Conservation (phyloP, 2,329 filamentous ascomycete genomes). For the Sarocladiaceae sp. region DNA sequence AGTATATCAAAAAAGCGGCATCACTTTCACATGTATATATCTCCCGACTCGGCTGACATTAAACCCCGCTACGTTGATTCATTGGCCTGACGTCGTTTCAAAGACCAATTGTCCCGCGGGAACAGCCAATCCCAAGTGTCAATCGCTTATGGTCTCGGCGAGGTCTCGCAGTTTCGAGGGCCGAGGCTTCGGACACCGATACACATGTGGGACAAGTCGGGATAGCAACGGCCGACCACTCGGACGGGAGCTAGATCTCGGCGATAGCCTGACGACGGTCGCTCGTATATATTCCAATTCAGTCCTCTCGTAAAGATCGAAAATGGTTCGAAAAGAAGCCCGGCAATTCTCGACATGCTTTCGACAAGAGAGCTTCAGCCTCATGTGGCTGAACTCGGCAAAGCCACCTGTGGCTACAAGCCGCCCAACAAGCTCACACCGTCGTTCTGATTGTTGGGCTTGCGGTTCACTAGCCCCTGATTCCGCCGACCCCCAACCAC, state of each 20-base stretch:
- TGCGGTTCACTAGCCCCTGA: neutral
- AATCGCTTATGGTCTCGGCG: neutral
- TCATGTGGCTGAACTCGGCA: neutral
- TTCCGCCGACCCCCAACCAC: neutral
- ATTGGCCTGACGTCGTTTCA: neutral
- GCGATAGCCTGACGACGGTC: neutral
- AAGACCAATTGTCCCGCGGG: neutral
- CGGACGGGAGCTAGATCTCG: neutral
- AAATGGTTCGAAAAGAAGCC: neutral
- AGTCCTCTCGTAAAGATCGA: too few species aligned
- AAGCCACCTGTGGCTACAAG: neutral
- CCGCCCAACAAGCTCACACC: neutral
- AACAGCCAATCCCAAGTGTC: neutral
- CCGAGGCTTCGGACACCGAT: conserved; percentile 9
- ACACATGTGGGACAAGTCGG: neutral
- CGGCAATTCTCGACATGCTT: neutral
- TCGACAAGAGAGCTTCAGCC: neutral
- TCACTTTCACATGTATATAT: conserved; percentile 9
- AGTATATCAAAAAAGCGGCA: neutral
- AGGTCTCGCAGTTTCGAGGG: conserved; percentile 8
- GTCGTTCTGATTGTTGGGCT: neutral
- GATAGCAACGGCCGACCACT: neutral
- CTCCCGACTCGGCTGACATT: neutral
- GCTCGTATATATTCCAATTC: neutral
- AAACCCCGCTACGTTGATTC: neutral